Base-by-base conservation (phyloP, 345 rosid species). In the Viola odorata region DNA sequence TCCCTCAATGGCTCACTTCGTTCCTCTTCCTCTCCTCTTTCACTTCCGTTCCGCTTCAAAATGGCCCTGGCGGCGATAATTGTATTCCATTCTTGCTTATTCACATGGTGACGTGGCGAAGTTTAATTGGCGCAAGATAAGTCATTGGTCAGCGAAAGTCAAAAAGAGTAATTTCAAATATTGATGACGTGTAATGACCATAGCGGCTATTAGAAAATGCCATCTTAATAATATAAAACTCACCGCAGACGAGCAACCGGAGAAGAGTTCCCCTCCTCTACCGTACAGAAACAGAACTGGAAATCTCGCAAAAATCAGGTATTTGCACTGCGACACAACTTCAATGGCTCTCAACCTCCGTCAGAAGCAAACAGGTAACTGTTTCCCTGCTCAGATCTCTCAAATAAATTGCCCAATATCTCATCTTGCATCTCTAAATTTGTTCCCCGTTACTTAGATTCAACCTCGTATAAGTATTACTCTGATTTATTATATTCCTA, bases 321-420 rank as follows among this genome's bases (percentile, higher is more conserved):
- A n/a, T 32, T 9, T 41, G 3, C 5, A 53, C 41, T 32, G 13
- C 57, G 62, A 14, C 64, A 7, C 56, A 52, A 60, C 75, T 55
- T 13, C 65, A n/a, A 95, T 88, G 99, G 96, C 96, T 60, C 96
- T 95, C 81, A 88, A 91, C 78, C 97, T 95, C 75, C 96, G 95
- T 40, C 96, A 85, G 53, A 95, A 86, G 65, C 99, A 94, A 69
- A 82, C 95, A n/a, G 99, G 99, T 86, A 86, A 62, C 48, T 58
- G 12, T 53, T 39, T 53, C 15, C 51, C 61, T 67, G 32, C 57
- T 13, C 37, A 0, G 40, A 23, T 62, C 62, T 45, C 16, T 5
- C 61, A 11, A 45, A 13, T 23, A 5, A 45, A 45, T 56, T 23
- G 50, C 60, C 66, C 55, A 8, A 12, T 36, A 14, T 37, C 32